Percentiles rank a stretch among this genome's conserved stretches.
phyloP scores from a whole-genome alignment of 768 basidiomycete genomes.

The Termitomyces sp. region DNA sequence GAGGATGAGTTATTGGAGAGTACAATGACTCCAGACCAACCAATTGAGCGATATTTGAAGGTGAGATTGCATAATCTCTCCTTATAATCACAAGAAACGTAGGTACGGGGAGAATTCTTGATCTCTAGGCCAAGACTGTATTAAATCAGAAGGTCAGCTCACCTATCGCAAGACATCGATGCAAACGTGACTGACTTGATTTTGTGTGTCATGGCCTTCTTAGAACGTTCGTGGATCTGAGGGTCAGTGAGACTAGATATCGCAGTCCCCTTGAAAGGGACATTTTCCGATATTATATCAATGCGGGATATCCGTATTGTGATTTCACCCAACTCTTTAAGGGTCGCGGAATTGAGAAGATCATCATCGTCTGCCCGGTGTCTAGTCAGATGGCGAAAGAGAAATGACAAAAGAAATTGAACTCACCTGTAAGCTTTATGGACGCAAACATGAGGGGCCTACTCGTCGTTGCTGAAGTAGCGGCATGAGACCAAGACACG shows the following conservation, averaged over 20 bases:
- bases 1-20: neutral
- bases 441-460: constrained; percentile 1
- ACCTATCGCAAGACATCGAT: neutral
- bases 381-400: neutral
- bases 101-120: neutral
- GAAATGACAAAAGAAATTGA: neutral
- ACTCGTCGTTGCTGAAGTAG: neutral
- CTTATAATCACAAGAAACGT: neutral
- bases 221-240: constrained; percentile 5
- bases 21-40: constrained; percentile 9
- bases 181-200: neutral
- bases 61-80: neutral
- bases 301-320: neutral
- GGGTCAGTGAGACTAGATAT: neutral
- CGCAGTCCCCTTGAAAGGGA: neutral
- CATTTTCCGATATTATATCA: neutral
- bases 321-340: neutral
- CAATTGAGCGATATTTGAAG: constrained; percentile 15
- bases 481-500: neutral
- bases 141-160: neutral
- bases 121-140: constrained; percentile 2
- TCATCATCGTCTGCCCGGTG: constrained; percentile 2
- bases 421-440: constrained; percentile 7
- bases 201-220: constrained; percentile 6
- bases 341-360: neutral